These are phyloP conservation scores for Boletellus emodensis DNA, from an alignment of 768 basidiomycete species.

Conservation along the genomic window DNA sequence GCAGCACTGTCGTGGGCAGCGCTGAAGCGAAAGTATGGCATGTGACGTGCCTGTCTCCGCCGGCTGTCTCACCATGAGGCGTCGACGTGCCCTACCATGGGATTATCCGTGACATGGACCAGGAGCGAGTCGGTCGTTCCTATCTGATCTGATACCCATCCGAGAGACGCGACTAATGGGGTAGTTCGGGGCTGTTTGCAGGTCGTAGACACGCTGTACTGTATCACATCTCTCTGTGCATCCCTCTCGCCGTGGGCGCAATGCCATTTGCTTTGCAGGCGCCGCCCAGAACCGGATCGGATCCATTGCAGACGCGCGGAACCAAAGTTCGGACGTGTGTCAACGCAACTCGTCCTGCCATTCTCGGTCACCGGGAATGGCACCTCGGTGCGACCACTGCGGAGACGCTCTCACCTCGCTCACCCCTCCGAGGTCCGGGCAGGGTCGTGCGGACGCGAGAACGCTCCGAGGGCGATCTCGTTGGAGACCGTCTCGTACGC, in stretches of 20 bases:
- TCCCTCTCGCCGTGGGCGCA: not conserved
- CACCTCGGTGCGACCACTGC: not conserved
- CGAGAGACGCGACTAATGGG: constrained; percentile 13
- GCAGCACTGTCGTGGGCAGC: constrained; percentile 72
- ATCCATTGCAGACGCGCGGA: constrained; percentile 7
- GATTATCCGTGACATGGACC: not conserved
- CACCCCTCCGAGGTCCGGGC: too few relatives aligned
- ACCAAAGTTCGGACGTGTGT: constrained; percentile 4
- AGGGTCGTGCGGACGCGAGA: too few relatives aligned
- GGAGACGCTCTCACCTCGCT: not conserved
- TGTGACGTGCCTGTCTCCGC: constrained; percentile 28
- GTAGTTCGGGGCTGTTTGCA: constrained; percentile 13
- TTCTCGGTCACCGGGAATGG: too few relatives aligned
- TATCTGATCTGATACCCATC: constrained; percentile 30
- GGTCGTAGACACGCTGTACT: constrained; percentile 22
- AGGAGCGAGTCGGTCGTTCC: constrained; percentile 13
- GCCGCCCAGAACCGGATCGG: constrained; percentile 3
- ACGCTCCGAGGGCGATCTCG: too few relatives aligned
- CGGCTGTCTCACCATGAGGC: constrained; percentile 2
- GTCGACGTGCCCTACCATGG: not conserved
- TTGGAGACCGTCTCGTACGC: too few relatives aligned
- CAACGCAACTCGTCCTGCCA: constrained; percentile 8
- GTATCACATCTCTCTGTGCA: constrained; percentile 15
- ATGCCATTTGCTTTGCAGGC: constrained; percentile 1
- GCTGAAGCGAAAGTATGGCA: constrained; percentile 70